These are phyloP conservation scores for Pharnaceum exiguum DNA, from an alignment of 148 eudicot species.

Conservation along the genomic window DNA sequence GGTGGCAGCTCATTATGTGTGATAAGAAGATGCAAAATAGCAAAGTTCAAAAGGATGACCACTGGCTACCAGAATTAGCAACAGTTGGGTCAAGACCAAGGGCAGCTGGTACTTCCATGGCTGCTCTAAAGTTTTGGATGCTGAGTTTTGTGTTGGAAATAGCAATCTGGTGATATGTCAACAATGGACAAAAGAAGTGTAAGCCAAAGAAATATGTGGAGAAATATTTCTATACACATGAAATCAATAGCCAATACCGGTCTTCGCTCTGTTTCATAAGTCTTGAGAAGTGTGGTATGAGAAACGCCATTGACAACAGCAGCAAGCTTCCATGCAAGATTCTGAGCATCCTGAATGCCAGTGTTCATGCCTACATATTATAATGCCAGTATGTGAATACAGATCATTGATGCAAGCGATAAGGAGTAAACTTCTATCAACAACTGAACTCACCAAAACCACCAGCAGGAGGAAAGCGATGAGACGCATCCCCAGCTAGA, in stretches of 20 bases:
- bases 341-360: conserved; percentile 96
- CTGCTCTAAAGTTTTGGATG: conserved; percentile 86
- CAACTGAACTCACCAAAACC: conserved; percentile 68
- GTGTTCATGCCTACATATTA: conserved; percentile 86
- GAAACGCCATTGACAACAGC: conserved; percentile 62
- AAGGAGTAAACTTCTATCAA: neutral
- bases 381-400: conserved; percentile 1
- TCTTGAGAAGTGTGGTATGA: conserved; percentile 55
- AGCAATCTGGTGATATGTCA: conserved; percentile 65
- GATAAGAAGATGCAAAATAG: neutral
- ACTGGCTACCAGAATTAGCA: conserved; percentile 70
- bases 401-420: neutral
- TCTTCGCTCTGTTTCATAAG: conserved; percentile 78
- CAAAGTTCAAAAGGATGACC: neutral
- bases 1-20: neutral
- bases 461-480: conserved; percentile 98
- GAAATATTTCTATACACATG: too few relatives aligned
- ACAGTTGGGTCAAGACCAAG: conserved; percentile 88
- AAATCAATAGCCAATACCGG: conserved; percentile 48
- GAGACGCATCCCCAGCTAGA: conserved; percentile 95
- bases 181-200: conserved; percentile 2
- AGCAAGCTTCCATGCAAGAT: conserved; percentile 96
- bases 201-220: conserved; percentile 12
- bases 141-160: conserved; percentile 74
- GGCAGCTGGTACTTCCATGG: conserved; percentile 94